Evolutionary conservation across 2,329 filamentous ascomycete species (phyloP).

Genomic region (Aquanectria penicillioides): DNA sequence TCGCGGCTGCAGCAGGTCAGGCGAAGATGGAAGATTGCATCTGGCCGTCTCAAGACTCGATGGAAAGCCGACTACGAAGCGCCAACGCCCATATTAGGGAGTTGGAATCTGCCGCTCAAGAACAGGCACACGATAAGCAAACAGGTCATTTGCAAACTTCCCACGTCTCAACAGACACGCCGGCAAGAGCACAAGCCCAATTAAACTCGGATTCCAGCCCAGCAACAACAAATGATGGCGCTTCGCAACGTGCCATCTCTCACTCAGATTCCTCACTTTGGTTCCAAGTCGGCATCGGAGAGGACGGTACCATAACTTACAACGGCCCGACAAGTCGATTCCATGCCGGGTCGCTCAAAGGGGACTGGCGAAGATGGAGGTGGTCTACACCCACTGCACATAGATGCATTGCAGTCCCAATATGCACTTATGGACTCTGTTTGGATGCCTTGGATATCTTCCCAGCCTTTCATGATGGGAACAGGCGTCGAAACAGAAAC

Average conservation of each 20-base stretch:
- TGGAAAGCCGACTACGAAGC: conserved; percentile 4
- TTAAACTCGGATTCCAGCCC: neutral
- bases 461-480: conserved; percentile 13
- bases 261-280: conserved; percentile 19
- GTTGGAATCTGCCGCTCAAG: neutral
- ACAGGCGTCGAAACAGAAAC: conserved; percentile 23
- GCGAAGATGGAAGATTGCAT: conserved; percentile 15
- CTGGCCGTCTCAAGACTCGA: conserved; percentile 3
- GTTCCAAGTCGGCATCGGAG: conserved; percentile 35
- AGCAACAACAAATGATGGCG: neutral
- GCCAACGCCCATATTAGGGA: conserved; percentile 16
- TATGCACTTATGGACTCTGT: neutral
- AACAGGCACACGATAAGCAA: too few species aligned
- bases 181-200: neutral
- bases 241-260: neutral
- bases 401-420: neutral
- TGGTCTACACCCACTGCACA: neutral
- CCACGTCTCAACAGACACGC: neutral
- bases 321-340: conserved; percentile 38
- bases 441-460: neutral
- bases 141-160: too few species aligned
- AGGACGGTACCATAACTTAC: conserved; percentile 33
- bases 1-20: neutral
- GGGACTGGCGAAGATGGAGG: neutral
- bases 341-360: conserved; percentile 17